These are phyloP conservation scores for Phaffomyces opuntiae DNA, from an alignment of 805 yeast species.

Conservation along the genomic window DNA sequence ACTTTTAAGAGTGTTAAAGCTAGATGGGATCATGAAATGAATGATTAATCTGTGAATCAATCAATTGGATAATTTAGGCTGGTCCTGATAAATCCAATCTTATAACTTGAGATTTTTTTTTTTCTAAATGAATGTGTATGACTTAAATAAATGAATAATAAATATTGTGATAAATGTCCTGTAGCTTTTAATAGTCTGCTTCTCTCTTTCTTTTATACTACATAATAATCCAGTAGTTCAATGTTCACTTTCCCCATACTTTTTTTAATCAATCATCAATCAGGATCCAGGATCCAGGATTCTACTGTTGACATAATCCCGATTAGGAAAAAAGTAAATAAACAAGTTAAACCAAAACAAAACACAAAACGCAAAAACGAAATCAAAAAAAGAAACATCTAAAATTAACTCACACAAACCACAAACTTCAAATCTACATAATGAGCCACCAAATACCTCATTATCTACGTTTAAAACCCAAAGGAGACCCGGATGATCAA, in stretches of 20 bases:
- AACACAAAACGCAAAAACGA: background rate
- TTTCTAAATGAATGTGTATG: background rate
- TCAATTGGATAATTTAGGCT: background rate
- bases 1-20: slow-evolving; percentile 14
- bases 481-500: slow-evolving; percentile 12
- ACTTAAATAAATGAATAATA: background rate
- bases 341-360: background rate
- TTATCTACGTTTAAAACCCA: slow-evolving; percentile 32
- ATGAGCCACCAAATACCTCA: slow-evolving; percentile 25
- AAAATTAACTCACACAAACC: too few relatives aligned
- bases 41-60: too few relatives aligned
- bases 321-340: slow-evolving; percentile 10
- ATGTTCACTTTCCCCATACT: too few relatives aligned
- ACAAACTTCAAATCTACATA: too few relatives aligned
- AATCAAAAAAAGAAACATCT: too few relatives aligned
- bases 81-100: background rate
- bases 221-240: too few relatives aligned
- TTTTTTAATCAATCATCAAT: too few relatives aligned
- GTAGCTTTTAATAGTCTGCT: too few relatives aligned
- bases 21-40: slow-evolving; percentile 1
- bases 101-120: too few relatives aligned
- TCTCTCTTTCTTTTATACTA: too few relatives aligned
- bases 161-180: too few relatives aligned
- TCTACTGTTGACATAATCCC: background rate
- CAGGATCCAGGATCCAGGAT: too few relatives aligned